phyloP scores from a whole-genome alignment of 768 basidiomycete species.

The Suillus paluster region DNA sequence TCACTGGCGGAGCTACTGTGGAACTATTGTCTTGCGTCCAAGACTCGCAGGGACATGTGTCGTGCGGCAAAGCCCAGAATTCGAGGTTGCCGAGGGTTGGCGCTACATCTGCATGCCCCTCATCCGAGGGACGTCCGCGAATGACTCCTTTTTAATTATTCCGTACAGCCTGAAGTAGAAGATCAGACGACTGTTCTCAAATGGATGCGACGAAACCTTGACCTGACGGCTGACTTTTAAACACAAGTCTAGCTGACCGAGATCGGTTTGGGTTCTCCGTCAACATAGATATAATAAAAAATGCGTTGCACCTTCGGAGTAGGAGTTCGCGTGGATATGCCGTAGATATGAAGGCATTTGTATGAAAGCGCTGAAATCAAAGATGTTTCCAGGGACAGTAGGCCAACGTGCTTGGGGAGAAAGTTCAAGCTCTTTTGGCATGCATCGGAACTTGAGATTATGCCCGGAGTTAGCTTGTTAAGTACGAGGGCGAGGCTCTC shows the following conservation, averaged over 20 bases:
- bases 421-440: neutral
- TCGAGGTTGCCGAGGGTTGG: neutral
- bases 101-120: neutral
- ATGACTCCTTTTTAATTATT: neutral
- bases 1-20: conserved; percentile 9
- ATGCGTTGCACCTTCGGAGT: neutral
- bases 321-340: neutral
- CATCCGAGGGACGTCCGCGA: neutral
- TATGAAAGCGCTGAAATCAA: neutral
- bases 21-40: conserved; percentile 1
- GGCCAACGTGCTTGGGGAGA: neutral
- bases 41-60: conserved; percentile 1
- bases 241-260: neutral
- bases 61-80: conserved; percentile 4
- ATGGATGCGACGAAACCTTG: neutral
- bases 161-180: neutral
- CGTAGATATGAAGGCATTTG: neutral
- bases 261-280: neutral
- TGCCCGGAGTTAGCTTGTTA: neutral
- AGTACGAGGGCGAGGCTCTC: neutral
- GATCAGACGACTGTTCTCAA: neutral
- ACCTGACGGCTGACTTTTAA: neutral
- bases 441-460: neutral
- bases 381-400: neutral
- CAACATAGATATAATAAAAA: neutral